A percentile compares a stretch with the other conserved stretches of the same genome.
phyloP scores from a whole-genome alignment of 1,284 basidiomycete genomes.

The Caloboletus firmus region DNA sequence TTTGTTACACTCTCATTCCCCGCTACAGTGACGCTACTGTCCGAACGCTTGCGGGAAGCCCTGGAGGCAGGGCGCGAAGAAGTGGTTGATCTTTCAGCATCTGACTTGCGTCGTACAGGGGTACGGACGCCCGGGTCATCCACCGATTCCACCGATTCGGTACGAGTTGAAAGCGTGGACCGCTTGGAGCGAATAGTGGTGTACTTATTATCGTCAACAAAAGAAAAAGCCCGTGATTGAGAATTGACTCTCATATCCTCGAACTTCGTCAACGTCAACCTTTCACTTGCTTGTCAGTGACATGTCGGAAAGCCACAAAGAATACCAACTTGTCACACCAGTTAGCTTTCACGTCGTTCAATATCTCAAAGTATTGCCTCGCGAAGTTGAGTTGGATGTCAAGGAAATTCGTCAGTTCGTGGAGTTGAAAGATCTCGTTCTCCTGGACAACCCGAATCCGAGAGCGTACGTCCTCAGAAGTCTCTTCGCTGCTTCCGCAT shows the following conservation, averaged over 20 bases:
- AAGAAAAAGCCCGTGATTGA: conserved; percentile 8
- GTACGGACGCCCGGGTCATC: conserved; percentile 35
- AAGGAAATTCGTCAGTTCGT: conserved; percentile 66
- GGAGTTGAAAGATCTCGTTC: conserved; percentile 67
- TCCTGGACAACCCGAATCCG: conserved; percentile 78
- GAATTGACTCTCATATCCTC: conserved; percentile 16
- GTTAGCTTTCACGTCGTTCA: conserved; percentile 62
- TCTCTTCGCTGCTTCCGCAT: conserved; percentile 64
- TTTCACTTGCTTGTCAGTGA: conserved; percentile 15
- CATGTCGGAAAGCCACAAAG: not conserved
- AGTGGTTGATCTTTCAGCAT: conserved; percentile 43
- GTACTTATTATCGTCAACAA: conserved; percentile 16
- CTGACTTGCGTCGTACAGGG: conserved; percentile 39
- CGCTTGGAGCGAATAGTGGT: conserved; percentile 26
- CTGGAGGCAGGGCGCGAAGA: conserved; percentile 54
- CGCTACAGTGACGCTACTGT: conserved; percentile 45
- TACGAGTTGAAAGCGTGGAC: conserved; percentile 26
- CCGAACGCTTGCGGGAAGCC: conserved; percentile 57
- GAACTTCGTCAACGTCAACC: conserved; percentile 22
- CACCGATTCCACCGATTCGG: conserved; percentile 36
- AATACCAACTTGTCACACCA: conserved; percentile 63
- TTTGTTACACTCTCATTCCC: conserved; percentile 22
- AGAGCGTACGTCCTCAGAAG: conserved; percentile 72
- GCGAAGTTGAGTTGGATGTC: conserved; percentile 73
- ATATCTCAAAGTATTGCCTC: conserved; percentile 65